phyloP scores from a whole-genome alignment of 371 early-diverging fungal species.

The Mucor plumbeus region DNA sequence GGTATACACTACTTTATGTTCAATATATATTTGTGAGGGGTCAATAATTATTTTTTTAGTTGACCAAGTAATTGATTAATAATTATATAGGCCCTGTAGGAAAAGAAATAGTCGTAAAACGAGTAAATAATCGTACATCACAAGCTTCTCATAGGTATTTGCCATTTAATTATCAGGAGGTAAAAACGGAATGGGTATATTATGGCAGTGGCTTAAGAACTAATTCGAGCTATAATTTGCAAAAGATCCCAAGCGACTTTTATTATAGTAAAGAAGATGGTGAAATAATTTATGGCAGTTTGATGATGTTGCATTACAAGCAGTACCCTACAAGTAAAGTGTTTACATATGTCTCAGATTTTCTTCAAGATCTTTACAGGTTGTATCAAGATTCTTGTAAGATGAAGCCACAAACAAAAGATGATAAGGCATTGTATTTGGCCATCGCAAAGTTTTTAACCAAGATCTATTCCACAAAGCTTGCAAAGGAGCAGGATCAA shows the following conservation, averaged over 20 bases:
- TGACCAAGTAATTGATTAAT: too few relatives aligned
- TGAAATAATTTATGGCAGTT: not conserved
- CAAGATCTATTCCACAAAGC: not conserved
- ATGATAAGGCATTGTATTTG: not conserved
- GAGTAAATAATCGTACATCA: not conserved
- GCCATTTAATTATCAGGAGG: not conserved
- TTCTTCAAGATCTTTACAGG: not conserved
- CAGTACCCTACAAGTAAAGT: not conserved
- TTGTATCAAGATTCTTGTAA: not conserved
- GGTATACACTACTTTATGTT: not conserved
- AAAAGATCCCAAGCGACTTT: not conserved
- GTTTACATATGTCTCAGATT: not conserved
- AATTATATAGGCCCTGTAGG: not conserved
- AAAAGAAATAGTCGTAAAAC: not conserved
- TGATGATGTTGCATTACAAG: not conserved
- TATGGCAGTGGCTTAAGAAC: not conserved
- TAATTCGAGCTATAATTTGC: not conserved
- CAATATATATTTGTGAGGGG: not conserved
- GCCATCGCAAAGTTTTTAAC: not conserved
- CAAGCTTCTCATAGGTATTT: not conserved
- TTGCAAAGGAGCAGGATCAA: not conserved
- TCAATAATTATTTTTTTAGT: not conserved
- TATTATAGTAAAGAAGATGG: not conserved
- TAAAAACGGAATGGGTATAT: not conserved
- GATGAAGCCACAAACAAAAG: not conserved